Evolutionary conservation across 805 yeast species (phyloP).

Genomic region (Yarrowia yakushimensis): DNA sequence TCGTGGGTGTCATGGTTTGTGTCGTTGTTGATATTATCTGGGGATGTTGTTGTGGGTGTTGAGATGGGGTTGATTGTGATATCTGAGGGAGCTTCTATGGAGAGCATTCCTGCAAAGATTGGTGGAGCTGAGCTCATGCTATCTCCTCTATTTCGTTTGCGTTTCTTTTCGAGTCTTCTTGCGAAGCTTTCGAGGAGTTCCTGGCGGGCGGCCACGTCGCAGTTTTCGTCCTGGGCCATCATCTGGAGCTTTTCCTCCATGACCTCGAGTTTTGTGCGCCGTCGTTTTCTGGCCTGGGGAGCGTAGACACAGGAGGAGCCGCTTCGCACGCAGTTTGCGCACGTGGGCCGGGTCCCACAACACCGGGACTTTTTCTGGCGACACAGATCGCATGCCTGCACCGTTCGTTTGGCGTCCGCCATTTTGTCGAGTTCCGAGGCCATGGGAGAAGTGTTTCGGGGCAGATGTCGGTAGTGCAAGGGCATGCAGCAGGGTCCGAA

Average conservation of each 20-base stretch:
- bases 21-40: background rate
- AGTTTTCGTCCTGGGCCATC: slow-evolving; percentile 4
- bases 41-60: background rate
- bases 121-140: too few relatives aligned
- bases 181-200: slow-evolving; percentile 1
- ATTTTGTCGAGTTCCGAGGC: background rate
- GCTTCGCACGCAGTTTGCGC: slow-evolving; percentile 18
- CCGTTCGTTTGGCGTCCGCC: slow-evolving; percentile 12
- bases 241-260: slow-evolving; percentile 19
- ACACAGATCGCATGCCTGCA: slow-evolving; percentile 18
- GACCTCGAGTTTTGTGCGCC: slow-evolving; percentile 12
- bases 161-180: background rate
- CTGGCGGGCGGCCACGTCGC: slow-evolving; percentile 3
- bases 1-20: background rate
- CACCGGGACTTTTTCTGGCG: slow-evolving; percentile 8
- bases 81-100: background rate
- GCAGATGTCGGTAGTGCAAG: background rate
- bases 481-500: background rate
- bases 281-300: background rate
- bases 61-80: background rate
- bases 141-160: background rate
- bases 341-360: slow-evolving; percentile 23
- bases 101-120: background rate
- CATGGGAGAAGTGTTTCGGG: background rate
- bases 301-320: background rate